Base-by-base conservation (phyloP, 805 yeast genomes). In the Nakazawaea wyomingensis region DNA sequence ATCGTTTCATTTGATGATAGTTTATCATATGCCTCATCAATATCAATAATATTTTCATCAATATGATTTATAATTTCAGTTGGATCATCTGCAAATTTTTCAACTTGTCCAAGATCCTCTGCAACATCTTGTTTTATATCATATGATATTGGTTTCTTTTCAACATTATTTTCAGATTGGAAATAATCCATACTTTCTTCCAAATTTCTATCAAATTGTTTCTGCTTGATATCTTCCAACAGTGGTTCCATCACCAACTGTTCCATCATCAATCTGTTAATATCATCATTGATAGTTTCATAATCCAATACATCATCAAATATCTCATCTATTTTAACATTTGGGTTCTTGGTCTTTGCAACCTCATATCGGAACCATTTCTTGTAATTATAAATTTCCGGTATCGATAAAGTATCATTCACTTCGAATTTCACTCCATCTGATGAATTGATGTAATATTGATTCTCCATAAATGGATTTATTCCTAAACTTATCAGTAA, bases 301-400 rank as follows among this genome's bases (percentile, higher is more conserved):
- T 44, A 44, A 30, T 44, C 43, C 22, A 22, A 8, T 14, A 34
- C 16, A 24, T 44, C 43, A n/a, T 34, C 40, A 30, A 44, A 44
- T 13, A 44, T 22, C 13, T 39, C 46, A 6, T 28, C 41, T 4
- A 21, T 11, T n/a, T n/a, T n/a, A 13, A 11, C 6, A 5, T 21
- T 16, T 20, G 11, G 5, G 8, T n/a, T 20, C 4, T 17, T 17
- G 24, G 26, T 34, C 24, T 24, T 20, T 11, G 14, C 37, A 3
- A 4, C 17, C 22, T 44, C 31, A 18, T 27, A 34, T 22, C 47
- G 28, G 33, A 8, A 39, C 47, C 47, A 44, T 8, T 30, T 39
- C 28, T 39, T 38, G 29, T 44, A 24, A 22, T 35, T 44, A 13
- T 22, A 21, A n/a, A 39, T 39, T 16, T 34, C 39, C 4, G 40